Percentiles rank a stretch among this genome's conserved stretches.
Conservation (phyloP, 192 early-diverging fungal species). For the Coemansia sp. region DNA sequence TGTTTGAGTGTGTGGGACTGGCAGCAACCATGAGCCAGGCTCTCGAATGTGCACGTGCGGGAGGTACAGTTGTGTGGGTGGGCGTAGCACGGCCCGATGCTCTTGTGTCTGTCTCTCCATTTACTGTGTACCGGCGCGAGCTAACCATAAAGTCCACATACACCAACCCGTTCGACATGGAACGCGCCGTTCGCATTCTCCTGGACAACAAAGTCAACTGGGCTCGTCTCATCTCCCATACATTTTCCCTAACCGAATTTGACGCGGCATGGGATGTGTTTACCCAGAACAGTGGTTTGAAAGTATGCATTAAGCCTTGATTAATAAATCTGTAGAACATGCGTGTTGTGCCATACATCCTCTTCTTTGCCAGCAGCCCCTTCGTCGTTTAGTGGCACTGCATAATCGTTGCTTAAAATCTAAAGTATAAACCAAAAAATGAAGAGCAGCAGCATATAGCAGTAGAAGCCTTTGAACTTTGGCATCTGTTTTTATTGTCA, state of each 20-base stretch:
- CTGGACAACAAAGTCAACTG: slow-evolving; percentile 39
- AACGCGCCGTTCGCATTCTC: slow-evolving; percentile 52
- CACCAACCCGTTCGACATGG: slow-evolving; percentile 56
- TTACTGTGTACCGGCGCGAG: slow-evolving; percentile 54
- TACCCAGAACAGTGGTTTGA: slow-evolving; percentile 38
- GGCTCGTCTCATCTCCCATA: slow-evolving; percentile 47
- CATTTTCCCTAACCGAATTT: slow-evolving; percentile 48
- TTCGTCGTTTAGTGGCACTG: no score
- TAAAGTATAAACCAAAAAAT: no score
- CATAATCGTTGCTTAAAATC: no score
- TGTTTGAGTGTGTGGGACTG: slow-evolving; percentile 56
- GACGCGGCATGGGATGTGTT: slow-evolving; percentile 53
- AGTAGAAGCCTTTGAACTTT: no score
- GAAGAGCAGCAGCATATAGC: no score
- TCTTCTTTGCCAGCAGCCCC: no score
- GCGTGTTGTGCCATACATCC: no score
- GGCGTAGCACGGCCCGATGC: slow-evolving; percentile 53
- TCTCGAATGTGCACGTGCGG: slow-evolving; percentile 42
- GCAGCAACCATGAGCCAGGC: slow-evolving; percentile 45
- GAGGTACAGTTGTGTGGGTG: slow-evolving; percentile 54
- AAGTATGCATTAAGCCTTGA: slow-evolving; percentile 51
- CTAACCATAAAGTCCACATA: slow-evolving; percentile 56
- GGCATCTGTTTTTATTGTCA: no score
- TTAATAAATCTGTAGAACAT: background rate
- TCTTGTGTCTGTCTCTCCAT: slow-evolving; percentile 43